Base-by-base conservation (phyloP, 129 eudicot species). In the Calendula officinalis region DNA sequence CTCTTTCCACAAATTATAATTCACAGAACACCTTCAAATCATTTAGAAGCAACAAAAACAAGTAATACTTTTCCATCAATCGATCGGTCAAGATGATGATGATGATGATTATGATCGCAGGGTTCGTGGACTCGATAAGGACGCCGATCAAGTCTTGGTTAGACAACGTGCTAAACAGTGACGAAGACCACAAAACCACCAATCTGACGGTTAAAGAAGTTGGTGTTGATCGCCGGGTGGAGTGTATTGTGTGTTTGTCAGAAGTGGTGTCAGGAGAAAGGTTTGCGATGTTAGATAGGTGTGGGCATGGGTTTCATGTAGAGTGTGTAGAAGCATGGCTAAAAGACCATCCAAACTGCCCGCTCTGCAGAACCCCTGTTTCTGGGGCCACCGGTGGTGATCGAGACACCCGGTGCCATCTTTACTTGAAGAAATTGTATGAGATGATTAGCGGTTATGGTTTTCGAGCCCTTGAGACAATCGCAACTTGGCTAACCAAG, bases 41-140 rank as follows among this genome's bases (percentile, higher is more conserved):
- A 48, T n/a, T 48, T n/a, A 13, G 15, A n/a, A 47, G 22, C 13
- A 11, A 7, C 53, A 13, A 34, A 60, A 36, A 56, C 36, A 37
- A 39, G 9, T n/a, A 32, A 35, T n/a, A n/a, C n/a, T n/a, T 27
- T 32, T 15, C 7, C n/a, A 13, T 11, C 12, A n/a, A 30, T 30
- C 22, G 30, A 44, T 45, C 30, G n/a, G 6, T 11, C 39, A 60
- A 17, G 39, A 52, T 53, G 70, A 72, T 63, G 77, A 62, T 72
- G 77, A 72, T 72, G 77, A 72, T 72, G 77, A 72, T 72, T 3
- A 62, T 72, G 77, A 62, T 72, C 35, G 77, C 77, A 8, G 64
- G 57, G 32, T 72, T 53, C 5, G 56, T 72, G 33, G 62, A 63
- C 49, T 72, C 77, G 7, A 55, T 72, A 45, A 63, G 33, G 10